Base-by-base conservation (phyloP, 495 filamentous ascomycete genomes). In the Daldinia decipiens region DNA sequence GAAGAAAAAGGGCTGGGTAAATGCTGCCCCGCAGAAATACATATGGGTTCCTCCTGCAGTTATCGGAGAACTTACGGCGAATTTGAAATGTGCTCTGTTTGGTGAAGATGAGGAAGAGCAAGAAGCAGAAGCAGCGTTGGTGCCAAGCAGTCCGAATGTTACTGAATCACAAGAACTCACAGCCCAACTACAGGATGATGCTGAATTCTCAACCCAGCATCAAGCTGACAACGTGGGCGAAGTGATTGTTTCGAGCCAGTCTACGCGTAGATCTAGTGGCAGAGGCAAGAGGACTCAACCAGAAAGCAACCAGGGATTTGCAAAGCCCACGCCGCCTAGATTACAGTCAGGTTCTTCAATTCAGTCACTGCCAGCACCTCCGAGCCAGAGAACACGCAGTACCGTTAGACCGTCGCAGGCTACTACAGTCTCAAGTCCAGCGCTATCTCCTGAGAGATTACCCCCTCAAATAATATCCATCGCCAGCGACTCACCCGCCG, bases 131-230 rank as follows among this genome's bases (percentile, higher is more conserved):
- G 47, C 34, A 9, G 50, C 34, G 17, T 19, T 67, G 4, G 5
- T 66, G 27, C 4, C 50, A 52, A 62, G 36, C 34, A 67, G 60
- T 26, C 51, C 58, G n/a, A 40, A 68, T 24, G 24, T 66, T 39
- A 80, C 78, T 0, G 72, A 79, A 17, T 85, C 83, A 1, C 82
- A 86, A 64, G 82, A 87, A 59, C 70, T 83, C 9, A 78, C 77
- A 17, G 79, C 78, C 34, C 85, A 86, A 63, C 67, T 86, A 24
- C 74, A 77, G 34, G 81, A 78, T 61, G 83, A 82, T 9, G 81
- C 81, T 8, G 67, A 76, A 27, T 79, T 82, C 58, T 83, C 77
- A 17, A 83, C 84, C 15, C 82, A 83, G 45, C 58, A 58, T 45
- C 52, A 26, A 54, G 21, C 56, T 27, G 65, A 67, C 7, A 54